Percentiles rank a stretch among this genome's conserved stretches.
These are phyloP conservation scores for Plasmodium vivax DNA, from an alignment of 169 alveolate genomes.

Conservation along the genomic window DNA sequence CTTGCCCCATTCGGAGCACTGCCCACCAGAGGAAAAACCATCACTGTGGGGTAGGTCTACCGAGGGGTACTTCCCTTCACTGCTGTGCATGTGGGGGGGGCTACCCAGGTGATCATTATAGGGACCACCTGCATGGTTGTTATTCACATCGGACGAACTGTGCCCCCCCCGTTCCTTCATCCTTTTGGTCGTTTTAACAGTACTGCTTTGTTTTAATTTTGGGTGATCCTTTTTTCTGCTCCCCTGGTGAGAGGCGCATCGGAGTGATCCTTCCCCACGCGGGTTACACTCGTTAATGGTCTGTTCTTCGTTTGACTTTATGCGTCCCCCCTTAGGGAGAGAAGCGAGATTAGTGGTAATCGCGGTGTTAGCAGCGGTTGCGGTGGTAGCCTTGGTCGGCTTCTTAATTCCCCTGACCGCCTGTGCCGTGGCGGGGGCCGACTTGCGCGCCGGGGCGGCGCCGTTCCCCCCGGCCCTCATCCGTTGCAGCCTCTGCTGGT, in stretches of 20 bases:
- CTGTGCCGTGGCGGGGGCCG: background rate
- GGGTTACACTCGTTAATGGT: background rate
- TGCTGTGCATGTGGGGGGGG: background rate
- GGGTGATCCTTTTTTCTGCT: background rate
- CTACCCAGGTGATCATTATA: background rate
- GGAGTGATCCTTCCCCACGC: background rate
- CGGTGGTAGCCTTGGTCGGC: background rate
- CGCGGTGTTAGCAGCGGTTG: background rate
- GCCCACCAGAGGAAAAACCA: background rate
- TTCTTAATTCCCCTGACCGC: background rate
- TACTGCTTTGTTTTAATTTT: background rate
- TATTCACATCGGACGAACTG: background rate
- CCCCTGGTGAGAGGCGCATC: background rate
- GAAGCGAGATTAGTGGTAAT: too few relatives aligned
- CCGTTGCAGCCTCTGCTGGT: slow-evolving; percentile 25
- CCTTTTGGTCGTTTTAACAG: background rate
- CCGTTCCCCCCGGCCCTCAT: slow-evolving; percentile 27
- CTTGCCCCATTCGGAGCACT: background rate
- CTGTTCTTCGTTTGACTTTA: background rate
- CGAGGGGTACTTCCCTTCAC: background rate
- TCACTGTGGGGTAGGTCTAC: background rate
- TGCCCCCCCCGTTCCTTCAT: background rate
- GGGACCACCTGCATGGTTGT: background rate
- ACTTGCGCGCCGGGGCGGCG: background rate
- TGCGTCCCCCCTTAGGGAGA: background rate